Evolutionary conservation across 305 asterid genomes (phyloP), one percentile per base, ranked within the genome.

Genomic region (Fraxinus baroniana): DNA sequence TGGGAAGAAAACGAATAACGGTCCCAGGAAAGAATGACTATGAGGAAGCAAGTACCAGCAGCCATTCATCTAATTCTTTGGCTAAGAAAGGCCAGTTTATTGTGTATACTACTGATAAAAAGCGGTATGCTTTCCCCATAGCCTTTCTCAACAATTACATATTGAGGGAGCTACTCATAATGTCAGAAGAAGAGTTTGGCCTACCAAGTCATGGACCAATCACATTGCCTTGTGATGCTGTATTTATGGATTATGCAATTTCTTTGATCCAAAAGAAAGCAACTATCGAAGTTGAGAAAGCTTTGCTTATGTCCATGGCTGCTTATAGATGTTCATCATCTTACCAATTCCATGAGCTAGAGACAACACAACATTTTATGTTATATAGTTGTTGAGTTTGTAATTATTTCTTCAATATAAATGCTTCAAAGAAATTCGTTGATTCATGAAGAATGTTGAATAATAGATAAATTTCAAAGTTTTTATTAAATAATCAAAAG

Each of bases 151-250:
- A 78, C 70, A 83, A 76, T 41, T 24, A 24, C 4, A 75, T 87
- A 10, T 83, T 86, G 72, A 55, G 77, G 55, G 87, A 88, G 52
- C 82, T 87, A 26, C 77, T 87, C 6, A 85, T 32, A n/a, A 84
- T 87, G 86, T 83, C 90, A 0, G 92, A 87, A 20, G 89, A 87
- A 32, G 90, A 86, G 72, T 89, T 72, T 57, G 91, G 92, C 2
- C 76, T 86, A 8, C 81, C 87, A 4, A 60, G 85, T 0, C 76
- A 83, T 49, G 88, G 92, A 10, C 86, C 91, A 0, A 89, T 89
- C 71, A 82, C 64, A 1, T 10, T 89, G 13, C 87, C 89, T 1
- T 89, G 92, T 55, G 86, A 86, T 76, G 74, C 88, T 3, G 22
- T 36, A 2, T 81, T 85, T 36, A 76, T 89, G 88, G 81, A 70